phyloP scores from a whole-genome alignment of 2,329 filamentous ascomycete genomes.

The Arthrobotrys megalospora region DNA sequence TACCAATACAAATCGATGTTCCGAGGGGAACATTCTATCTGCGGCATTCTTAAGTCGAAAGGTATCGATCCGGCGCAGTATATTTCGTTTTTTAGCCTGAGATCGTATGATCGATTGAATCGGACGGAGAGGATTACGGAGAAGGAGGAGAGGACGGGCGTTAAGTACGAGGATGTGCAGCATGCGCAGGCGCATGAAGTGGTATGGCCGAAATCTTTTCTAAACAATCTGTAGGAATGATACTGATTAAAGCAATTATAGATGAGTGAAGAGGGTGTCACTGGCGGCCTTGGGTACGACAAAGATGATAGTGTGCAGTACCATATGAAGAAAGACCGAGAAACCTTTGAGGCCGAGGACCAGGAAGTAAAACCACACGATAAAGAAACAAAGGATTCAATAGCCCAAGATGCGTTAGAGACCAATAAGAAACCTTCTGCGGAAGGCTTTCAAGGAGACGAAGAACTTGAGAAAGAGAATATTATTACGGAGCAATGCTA shows the following conservation, averaged over 20 bases:
- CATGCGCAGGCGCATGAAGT: conserved; percentile 90
- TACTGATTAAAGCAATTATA: conserved; percentile 67
- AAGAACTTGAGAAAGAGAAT: conserved; percentile 83
- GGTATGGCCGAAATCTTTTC: conserved; percentile 72
- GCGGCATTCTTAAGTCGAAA: conserved; percentile 79
- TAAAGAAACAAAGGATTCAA: conserved; percentile 68
- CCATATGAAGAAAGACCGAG: conserved; percentile 52
- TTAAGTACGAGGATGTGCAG: conserved; percentile 88
- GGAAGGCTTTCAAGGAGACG: conserved; percentile 82
- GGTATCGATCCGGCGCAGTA: conserved; percentile 84
- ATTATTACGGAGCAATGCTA: conserved; percentile 98
- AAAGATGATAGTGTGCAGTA: conserved; percentile 66
- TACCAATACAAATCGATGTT: conserved; percentile 98
- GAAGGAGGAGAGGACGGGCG: conserved; percentile 84
- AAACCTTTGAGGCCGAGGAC: conserved; percentile 71
- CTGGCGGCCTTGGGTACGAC: conserved; percentile 63
- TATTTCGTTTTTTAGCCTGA: conserved; percentile 93
- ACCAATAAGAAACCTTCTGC: conserved; percentile 76
- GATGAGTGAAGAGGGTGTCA: conserved; percentile 59
- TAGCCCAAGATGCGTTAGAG: conserved; percentile 87
- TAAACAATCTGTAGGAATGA: conserved; percentile 76
- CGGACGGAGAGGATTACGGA: conserved; percentile 80
- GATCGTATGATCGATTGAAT: conserved; percentile 93
- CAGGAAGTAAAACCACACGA: conserved; percentile 65
- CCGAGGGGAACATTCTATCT: conserved; percentile 91